Evolutionary conservation across 2,329 filamentous ascomycete species (phyloP), one percentile per base, ranked within the genome.

Genomic region (Helotiales sp.): DNA sequence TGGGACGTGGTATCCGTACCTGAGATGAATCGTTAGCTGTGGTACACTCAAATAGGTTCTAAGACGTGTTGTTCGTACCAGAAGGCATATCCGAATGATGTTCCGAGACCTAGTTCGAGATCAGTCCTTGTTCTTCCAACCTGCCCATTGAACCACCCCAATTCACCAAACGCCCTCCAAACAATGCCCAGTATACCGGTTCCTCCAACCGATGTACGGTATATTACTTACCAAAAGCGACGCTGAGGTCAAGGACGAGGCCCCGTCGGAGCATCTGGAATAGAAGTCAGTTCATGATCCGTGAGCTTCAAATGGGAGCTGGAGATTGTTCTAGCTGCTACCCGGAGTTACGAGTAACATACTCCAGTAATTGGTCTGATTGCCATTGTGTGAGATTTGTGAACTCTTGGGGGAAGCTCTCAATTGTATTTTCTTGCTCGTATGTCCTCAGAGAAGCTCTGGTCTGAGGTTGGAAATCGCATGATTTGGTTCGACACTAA

Each of bases 211-310:
- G 3, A 26, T 20, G 11, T n/a, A 30, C 3, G n/a, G 30, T 34
- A 11, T 49, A 8, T 63, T 20, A 75, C 84, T 74, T 79, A 87
- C 85, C 85, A 75, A 85, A 79, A 69, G 84, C 83, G 76, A 86
- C 82, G 71, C 83, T 83, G 74, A 87, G 80, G 77, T 87, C 85
- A 77, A 87, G 82, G 75, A 87, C 84, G 72, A 87, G 79, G 77
- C 83, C 80, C 77, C 84, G 80, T 75, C 84, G 84, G 81, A 87
- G 84, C 84, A 87, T 87, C 85, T 87, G 75, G 24, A 69, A 52
- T 61, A 47, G 66, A 72, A 72, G 69, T 77, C 71, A 78, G 75
- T 71, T 43, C 68, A 74, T 65, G 28, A 66, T 71, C 63, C 47
- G 17, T 28, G 22, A 70, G 63, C 65, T 67, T 52, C 50, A 52